A percentile compares a stretch with the other conserved stretches of the same genome.
Evolutionary conservation across 2,329 filamentous ascomycete genomes (phyloP).

Genomic region (Pseudocercospora pini-densiflorae): DNA sequence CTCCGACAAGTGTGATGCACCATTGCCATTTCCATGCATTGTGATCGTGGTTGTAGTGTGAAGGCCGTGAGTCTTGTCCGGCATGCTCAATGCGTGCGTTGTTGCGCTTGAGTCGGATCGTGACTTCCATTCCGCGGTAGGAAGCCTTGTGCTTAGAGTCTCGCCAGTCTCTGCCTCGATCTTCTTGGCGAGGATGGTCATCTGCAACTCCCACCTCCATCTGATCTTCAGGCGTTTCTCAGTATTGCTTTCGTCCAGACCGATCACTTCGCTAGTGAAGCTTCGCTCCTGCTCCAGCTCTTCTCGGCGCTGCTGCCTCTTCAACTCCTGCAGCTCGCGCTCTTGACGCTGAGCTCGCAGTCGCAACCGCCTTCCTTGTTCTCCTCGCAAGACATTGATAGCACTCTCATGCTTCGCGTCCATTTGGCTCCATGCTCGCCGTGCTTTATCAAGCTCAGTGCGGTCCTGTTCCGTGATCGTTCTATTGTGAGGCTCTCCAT

Average conservation of each 20-base stretch:
- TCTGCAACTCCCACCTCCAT: conserved; percentile 46
- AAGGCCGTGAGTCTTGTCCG: neutral
- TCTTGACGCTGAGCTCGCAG: conserved; percentile 45
- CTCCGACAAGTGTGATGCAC: conserved; percentile 13
- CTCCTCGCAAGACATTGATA: conserved; percentile 53
- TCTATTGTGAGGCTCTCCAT: conserved; percentile 39
- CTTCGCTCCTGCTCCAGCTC: conserved; percentile 40
- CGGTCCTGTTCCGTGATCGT: conserved; percentile 51
- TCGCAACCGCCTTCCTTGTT: conserved; percentile 48
- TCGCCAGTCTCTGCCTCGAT: conserved; percentile 24
- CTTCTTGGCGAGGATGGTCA: conserved; percentile 45
- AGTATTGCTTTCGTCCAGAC: conserved; percentile 36
- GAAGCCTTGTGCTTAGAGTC: conserved; percentile 15
- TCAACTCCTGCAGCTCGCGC: conserved; percentile 44
- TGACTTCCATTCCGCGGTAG: conserved; percentile 23
- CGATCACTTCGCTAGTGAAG: conserved; percentile 28
- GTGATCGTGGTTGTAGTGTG: conserved; percentile 6
- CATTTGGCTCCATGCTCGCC: conserved; percentile 44
- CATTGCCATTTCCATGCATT: conserved; percentile 4
- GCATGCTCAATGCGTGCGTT: neutral
- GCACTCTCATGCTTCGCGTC: conserved; percentile 49
- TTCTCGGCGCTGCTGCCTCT: conserved; percentile 40
- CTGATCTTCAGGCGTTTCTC: conserved; percentile 39
- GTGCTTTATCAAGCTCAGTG: conserved; percentile 49
- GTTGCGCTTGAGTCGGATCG: conserved; percentile 12